Percentiles rank a stretch among this genome's conserved stretches.
These are phyloP conservation scores for Myrmaecium sp. DNA, from an alignment of 2,329 filamentous ascomycete species.

Conservation along the genomic window DNA sequence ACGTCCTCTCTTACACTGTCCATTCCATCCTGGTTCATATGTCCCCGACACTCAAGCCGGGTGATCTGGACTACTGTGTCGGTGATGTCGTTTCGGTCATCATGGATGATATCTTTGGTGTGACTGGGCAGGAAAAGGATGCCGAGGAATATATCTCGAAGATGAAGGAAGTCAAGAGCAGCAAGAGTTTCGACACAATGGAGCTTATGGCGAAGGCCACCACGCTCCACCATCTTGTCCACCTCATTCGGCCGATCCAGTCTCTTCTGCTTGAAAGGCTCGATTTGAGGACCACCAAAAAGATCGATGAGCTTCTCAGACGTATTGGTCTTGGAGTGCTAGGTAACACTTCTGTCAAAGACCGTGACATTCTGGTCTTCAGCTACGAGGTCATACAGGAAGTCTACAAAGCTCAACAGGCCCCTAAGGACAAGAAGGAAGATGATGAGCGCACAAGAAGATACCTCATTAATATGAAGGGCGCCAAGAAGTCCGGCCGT, in stretches of 20 bases:
- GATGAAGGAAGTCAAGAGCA: constrained; percentile 96
- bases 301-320: constrained; percentile 76
- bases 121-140: constrained; percentile 87
- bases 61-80: constrained; percentile 80
- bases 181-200: constrained; percentile 96
- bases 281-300: constrained; percentile 64
- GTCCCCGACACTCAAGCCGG: constrained; percentile 55
- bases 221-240: constrained; percentile 55
- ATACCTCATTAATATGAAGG: constrained; percentile 64
- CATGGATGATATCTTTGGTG: constrained; percentile 95
- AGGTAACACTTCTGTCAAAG: constrained; percentile 63
- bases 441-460: constrained; percentile 36
- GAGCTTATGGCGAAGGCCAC: constrained; percentile 75
- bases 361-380: constrained; percentile 73
- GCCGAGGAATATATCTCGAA: constrained; percentile 87
- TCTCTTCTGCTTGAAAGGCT: constrained; percentile 69
- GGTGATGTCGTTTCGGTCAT: constrained; percentile 63
- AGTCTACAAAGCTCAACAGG: constrained; percentile 58
- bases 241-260: constrained; percentile 63
- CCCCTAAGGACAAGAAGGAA: constrained; percentile 9
- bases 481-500: constrained; percentile 56
- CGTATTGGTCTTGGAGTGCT: constrained; percentile 71
- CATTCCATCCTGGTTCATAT: constrained; percentile 74
- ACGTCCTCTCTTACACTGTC: constrained; percentile 87
- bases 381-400: constrained; percentile 89